phyloP scores from a whole-genome alignment of 495 filamentous ascomycete species.

The Aspergillus egyptiacus region DNA sequence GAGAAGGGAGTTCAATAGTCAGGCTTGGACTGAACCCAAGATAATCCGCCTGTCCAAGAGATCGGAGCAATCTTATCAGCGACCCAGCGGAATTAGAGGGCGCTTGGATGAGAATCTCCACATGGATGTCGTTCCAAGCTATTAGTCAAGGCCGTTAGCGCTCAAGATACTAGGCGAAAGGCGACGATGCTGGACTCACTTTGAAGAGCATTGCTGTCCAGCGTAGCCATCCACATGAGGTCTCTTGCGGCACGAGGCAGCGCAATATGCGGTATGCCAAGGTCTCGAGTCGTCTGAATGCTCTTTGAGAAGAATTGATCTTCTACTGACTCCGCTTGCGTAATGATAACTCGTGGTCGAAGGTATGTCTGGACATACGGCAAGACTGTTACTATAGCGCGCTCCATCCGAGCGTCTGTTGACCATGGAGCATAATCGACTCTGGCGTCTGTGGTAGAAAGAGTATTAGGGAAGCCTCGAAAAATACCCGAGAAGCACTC shows the following conservation, averaged over 20 bases:
- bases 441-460: slow-evolving; percentile 36
- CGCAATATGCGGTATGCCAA: slow-evolving; percentile 53
- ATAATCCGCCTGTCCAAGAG: slow-evolving; percentile 68
- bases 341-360: slow-evolving; percentile 46
- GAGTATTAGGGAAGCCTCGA: neutral
- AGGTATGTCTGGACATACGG: slow-evolving; percentile 42
- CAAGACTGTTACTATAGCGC: slow-evolving; percentile 37
- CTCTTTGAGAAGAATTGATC: slow-evolving; percentile 50
- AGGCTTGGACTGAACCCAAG: slow-evolving; percentile 60
- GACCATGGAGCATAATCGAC: slow-evolving; percentile 45
- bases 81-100: slow-evolving; percentile 60
- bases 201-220: slow-evolving; percentile 65
- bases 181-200: slow-evolving; percentile 36
- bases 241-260: slow-evolving; percentile 57
- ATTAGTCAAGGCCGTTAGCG: neutral
- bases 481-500: slow-evolving; percentile 4
- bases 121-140: slow-evolving; percentile 68
- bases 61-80: slow-evolving; percentile 64
- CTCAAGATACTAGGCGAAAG: neutral
- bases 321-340: slow-evolving; percentile 39
- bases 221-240: slow-evolving; percentile 67
- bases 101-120: slow-evolving; percentile 78
- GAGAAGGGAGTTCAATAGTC: slow-evolving; percentile 71
- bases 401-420: slow-evolving; percentile 46
- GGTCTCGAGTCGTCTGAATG: slow-evolving; percentile 38